These are phyloP conservation scores for Angomonas ambiguus DNA, from an alignment of 208 protist species.

Conservation along the genomic window DNA sequence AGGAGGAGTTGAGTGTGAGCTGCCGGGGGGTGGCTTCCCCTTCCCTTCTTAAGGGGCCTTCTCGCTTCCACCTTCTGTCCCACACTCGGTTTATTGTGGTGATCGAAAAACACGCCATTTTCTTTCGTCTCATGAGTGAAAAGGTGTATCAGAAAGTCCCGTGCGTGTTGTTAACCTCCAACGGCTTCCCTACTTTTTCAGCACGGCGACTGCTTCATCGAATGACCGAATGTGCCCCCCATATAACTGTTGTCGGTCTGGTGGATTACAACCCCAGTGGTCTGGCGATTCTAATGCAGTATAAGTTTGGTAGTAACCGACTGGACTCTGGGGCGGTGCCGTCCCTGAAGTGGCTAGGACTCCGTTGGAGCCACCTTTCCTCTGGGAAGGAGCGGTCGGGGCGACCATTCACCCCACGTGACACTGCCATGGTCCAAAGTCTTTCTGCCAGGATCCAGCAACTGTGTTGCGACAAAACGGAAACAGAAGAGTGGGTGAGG, in stretches of 20 bases:
- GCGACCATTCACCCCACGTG: constrained; percentile 43
- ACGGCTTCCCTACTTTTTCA: constrained; percentile 71
- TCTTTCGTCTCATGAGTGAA: constrained; percentile 60
- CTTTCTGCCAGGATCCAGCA: constrained; percentile 8
- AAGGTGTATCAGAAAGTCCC: constrained; percentile 42
- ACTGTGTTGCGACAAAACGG: neutral
- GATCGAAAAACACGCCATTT: constrained; percentile 85
- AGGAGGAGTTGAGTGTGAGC: constrained; percentile 28
- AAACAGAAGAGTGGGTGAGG: constrained; percentile 16
- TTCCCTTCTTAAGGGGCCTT: no score
- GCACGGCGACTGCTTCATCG: constrained; percentile 58
- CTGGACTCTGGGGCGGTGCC: constrained; percentile 5
- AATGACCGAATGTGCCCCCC: constrained; percentile 41
- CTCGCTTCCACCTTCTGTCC: constrained; percentile 28
- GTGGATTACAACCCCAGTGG: constrained; percentile 84
- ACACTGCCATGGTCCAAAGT: constrained; percentile 39
- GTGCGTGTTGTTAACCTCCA: constrained; percentile 72
- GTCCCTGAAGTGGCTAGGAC: constrained; percentile 44
- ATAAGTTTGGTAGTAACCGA: constrained; percentile 32
- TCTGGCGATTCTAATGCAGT: constrained; percentile 69
- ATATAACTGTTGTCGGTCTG: constrained; percentile 58
- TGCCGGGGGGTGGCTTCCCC: neutral
- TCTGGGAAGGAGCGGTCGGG: neutral
- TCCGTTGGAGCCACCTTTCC: constrained; percentile 16
- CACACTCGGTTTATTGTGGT: constrained; percentile 68